A percentile compares a stretch with the other conserved stretches of the same genome.
Evolutionary conservation across 148 eudicot species (phyloP).

Genomic region (Rhododendron kiyosumense): DNA sequence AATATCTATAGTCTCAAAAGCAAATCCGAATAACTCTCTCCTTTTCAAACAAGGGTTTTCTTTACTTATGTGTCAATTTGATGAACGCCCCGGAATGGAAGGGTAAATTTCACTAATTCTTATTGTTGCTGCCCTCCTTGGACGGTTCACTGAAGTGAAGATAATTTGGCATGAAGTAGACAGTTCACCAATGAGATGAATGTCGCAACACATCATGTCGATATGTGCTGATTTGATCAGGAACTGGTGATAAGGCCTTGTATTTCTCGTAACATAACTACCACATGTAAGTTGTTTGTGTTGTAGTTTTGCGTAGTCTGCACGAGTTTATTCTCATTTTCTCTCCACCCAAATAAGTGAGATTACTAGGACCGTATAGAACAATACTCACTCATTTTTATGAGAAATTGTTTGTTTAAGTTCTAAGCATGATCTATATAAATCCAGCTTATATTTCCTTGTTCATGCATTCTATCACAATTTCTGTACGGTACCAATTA

Average conservation of each 20-base stretch:
- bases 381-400: slow-evolving; percentile 2
- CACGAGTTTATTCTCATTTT: neutral
- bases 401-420: neutral
- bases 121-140: neutral
- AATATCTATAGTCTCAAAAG: slow-evolving; percentile 61
- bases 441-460: neutral
- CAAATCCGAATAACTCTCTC: slow-evolving; percentile 25
- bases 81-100: neutral
- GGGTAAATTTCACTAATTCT: neutral
- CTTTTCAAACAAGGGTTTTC: neutral
- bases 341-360: neutral
- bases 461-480: neutral
- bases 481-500: neutral
- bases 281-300: neutral
- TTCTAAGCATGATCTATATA: neutral
- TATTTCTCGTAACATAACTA: neutral
- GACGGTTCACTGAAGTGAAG: neutral
- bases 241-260: neutral
- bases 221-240: neutral
- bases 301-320: neutral
- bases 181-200: neutral
- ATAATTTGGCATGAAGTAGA: neutral
- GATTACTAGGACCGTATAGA: neutral
- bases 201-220: neutral
- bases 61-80: neutral